Base-by-base conservation (phyloP, 805 yeast species). In the Hanseniaspora occidentalis region DNA sequence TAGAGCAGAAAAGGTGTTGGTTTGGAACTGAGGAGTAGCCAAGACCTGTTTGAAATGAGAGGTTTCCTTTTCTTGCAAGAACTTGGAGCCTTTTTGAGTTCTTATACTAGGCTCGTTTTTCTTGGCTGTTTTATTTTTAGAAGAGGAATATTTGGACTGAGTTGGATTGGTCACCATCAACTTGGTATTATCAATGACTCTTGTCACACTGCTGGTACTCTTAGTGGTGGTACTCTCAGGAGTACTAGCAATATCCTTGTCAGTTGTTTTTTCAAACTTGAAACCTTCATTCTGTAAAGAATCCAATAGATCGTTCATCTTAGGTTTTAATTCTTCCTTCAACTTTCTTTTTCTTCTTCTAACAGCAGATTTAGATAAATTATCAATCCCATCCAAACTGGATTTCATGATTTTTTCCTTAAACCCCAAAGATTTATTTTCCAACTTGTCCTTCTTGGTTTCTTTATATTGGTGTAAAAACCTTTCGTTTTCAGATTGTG, bases 301-400 rank as follows among this genome's bases (percentile, higher is more conserved):
- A 22, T 64, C 63, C 41, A 77, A 61, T 35, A 82, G 58, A 47
- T 82, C 92, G 40, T 69, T 65, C 73, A 82, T 69, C 50, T 76
- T 70, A 4, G 88, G 84, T 49, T 72, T 73, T 44, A 83, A 61
- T 47, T 77, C 73, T 42, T 79, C 81, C 49, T 70, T 72, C 37
- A 67, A 65, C 49, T 69, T 72, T 47, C 83, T 73, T 50, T 78
- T 77, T 47, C 84, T 69, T 56, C 79, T 68, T 52, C 84, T 69
- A 3, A 70, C 45, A 0, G 85, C 65, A 5, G 84, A 76, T 53
- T 81, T 82, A 17, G 85, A 77, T 34, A 82, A 66, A 18, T 73
- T 71, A 14, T 65, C 63, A 51, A 50, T 66, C 50, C 17, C 18
- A n/a, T 4, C 18, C 4, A 29, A n/a, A 14, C 17, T 29, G 3